Evolutionary conservation across 257 asterid genomes (phyloP).

Genomic region (Solanum chmielewskii): DNA sequence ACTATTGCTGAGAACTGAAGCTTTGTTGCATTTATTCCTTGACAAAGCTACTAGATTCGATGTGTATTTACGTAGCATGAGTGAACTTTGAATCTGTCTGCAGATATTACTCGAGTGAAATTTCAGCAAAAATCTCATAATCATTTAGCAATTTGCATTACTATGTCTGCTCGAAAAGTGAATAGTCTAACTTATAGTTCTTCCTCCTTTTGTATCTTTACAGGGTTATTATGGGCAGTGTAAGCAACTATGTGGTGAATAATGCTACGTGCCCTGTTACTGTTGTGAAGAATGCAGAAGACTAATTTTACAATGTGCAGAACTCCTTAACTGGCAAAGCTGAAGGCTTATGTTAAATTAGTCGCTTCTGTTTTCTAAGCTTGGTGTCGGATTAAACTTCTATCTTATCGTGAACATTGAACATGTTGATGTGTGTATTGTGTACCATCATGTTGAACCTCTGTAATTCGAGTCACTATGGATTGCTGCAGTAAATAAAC

Average conservation of each 20-base stretch:
- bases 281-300: conserved; percentile 49
- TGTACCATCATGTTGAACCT: not conserved
- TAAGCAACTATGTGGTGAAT: conserved; percentile 75
- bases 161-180: not conserved
- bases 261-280: conserved; percentile 81
- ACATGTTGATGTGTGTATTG: not conserved
- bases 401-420: not conserved
- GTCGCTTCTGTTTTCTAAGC: not conserved
- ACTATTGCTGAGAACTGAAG: not conserved
- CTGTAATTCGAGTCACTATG: not conserved
- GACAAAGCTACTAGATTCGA: not conserved
- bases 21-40: not conserved
- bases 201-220: conserved; percentile 2
- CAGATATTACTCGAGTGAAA: not conserved
- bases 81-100: not conserved
- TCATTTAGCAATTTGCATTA: not conserved
- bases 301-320: conserved; percentile 11
- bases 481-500: not conserved
- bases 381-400: not conserved
- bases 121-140: not conserved
- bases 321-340: not conserved
- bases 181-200: not conserved
- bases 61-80: not conserved
- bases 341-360: not conserved
- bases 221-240: conserved; percentile 96